Evolutionary conservation across 768 basidiomycete species (phyloP).

Genomic region (Botryobasidium botryosum): DNA sequence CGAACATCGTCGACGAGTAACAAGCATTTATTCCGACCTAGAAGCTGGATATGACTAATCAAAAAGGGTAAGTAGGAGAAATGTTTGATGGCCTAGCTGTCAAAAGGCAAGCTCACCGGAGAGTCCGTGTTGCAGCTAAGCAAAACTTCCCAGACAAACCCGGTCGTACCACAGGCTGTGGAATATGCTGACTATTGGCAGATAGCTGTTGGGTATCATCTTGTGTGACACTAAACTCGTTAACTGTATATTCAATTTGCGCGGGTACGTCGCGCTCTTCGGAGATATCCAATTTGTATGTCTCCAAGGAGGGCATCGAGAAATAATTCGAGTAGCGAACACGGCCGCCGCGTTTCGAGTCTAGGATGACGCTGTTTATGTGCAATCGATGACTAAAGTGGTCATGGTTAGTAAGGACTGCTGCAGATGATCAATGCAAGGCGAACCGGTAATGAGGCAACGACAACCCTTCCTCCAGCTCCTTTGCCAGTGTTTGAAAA

Average conservation of each 20-base stretch:
- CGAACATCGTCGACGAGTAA: neutral
- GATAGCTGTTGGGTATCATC: neutral
- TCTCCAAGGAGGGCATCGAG: no score
- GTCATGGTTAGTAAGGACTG: no score
- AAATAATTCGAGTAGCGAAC: no score
- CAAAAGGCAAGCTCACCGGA: neutral
- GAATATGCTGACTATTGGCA: neutral
- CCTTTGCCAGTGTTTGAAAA: no score
- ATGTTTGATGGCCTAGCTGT: neutral
- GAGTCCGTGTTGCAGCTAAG: neutral
- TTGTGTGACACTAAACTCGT: neutral
- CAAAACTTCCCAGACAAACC: neutral
- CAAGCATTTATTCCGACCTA: neutral
- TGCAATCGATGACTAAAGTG: no score
- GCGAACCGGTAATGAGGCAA: no score
- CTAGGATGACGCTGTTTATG: no score
- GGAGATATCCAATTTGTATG: no score
- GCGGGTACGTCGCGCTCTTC: neutral
- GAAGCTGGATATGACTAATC: constrained; percentile 1
- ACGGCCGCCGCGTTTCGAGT: no score
- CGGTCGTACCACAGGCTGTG: neutral
- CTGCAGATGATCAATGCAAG: no score
- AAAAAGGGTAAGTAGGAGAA: neutral
- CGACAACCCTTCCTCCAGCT: no score
- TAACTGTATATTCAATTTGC: neutral